Evolutionary conservation across 1,284 basidiomycete species (phyloP).

Genomic region (Microbotryum lychnidis-dioicae): DNA sequence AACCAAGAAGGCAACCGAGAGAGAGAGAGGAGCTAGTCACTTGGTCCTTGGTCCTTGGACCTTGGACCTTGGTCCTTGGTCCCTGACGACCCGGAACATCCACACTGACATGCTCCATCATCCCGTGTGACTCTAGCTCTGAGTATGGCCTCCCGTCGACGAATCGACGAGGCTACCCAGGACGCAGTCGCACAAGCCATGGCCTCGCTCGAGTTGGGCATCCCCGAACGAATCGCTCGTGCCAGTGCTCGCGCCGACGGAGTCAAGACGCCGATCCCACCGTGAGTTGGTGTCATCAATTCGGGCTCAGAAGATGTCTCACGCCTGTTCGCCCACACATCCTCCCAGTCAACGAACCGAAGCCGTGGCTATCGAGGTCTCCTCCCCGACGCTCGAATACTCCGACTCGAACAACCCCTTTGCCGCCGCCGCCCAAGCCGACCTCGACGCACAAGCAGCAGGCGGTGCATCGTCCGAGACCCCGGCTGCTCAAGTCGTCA

Average conservation of each 20-base stretch:
- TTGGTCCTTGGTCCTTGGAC: not conserved
- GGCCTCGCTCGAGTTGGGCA: conserved; percentile 33
- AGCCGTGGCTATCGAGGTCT: conserved; percentile 18
- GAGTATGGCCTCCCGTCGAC: conserved; percentile 26
- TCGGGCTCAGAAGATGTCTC: not conserved
- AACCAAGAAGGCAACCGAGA: too few species aligned
- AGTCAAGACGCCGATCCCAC: conserved; percentile 33
- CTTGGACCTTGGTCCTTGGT: not conserved
- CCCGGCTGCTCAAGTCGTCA: conserved; percentile 68
- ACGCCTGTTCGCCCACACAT: not conserved
- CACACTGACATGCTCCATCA: not conserved
- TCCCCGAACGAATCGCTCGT: conserved; percentile 34
- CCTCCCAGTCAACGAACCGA: conserved; percentile 18
- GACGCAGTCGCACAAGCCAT: conserved; percentile 33
- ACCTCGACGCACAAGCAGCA: too few species aligned
- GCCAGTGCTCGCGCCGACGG: conserved; percentile 36
- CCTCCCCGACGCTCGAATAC: conserved; percentile 12
- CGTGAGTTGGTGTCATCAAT: conserved; percentile 21
- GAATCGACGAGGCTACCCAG: conserved; percentile 21
- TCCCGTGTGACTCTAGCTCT: conserved; percentile 15
- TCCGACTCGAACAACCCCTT: conserved; percentile 10
- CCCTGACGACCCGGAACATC: not conserved
- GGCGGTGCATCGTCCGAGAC: not conserved
- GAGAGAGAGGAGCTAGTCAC: too few species aligned
- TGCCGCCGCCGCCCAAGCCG: too few species aligned